Conservation (phyloP, 106 monocot genomes). For the Iris macrosiphon region DNA sequence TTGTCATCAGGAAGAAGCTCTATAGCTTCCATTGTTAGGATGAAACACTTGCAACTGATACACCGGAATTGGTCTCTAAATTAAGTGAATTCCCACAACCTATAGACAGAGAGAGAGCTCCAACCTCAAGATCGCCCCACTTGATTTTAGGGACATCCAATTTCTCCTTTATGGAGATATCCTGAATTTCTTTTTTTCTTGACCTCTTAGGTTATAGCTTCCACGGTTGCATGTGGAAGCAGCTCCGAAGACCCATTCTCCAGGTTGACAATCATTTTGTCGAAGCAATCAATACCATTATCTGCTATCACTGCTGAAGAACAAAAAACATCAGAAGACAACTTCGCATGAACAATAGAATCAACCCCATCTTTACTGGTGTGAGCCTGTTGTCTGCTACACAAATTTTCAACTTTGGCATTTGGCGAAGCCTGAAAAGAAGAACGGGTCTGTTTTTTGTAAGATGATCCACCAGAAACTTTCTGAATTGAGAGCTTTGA, state of each 20-base stretch:
- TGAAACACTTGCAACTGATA: conserved; percentile 1
- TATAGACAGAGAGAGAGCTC: conserved; percentile 13
- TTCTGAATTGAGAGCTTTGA: conserved; percentile 46
- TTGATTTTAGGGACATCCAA: conserved; percentile 36
- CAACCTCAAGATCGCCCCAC: conserved; percentile 64
- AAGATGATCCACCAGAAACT: conserved; percentile 26
- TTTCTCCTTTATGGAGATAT: conserved; percentile 12
- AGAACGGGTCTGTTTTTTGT: conserved; percentile 13
- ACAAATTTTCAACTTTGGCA: conserved; percentile 18
- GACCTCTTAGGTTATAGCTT: neutral
- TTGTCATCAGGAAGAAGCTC: conserved; percentile 30
- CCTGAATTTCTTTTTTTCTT: conserved; percentile 5
- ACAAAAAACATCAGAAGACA: conserved; percentile 5
- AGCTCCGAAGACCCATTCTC: conserved; percentile 5
- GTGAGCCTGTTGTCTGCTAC: conserved; percentile 5
- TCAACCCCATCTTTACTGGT: conserved; percentile 11
- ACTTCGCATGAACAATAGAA: conserved; percentile 5
- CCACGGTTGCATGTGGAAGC: neutral
- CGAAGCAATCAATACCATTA: conserved; percentile 17
- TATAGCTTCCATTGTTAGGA: conserved; percentile 12
- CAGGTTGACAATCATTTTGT: conserved; percentile 15
- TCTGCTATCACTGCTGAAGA: conserved; percentile 5
- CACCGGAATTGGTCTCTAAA: conserved; percentile 5
- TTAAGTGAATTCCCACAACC: conserved; percentile 11
- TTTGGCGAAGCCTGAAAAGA: conserved; percentile 14